phyloP scores from a whole-genome alignment of 2,329 filamentous ascomycete genomes.

The Ustulina deusta region DNA sequence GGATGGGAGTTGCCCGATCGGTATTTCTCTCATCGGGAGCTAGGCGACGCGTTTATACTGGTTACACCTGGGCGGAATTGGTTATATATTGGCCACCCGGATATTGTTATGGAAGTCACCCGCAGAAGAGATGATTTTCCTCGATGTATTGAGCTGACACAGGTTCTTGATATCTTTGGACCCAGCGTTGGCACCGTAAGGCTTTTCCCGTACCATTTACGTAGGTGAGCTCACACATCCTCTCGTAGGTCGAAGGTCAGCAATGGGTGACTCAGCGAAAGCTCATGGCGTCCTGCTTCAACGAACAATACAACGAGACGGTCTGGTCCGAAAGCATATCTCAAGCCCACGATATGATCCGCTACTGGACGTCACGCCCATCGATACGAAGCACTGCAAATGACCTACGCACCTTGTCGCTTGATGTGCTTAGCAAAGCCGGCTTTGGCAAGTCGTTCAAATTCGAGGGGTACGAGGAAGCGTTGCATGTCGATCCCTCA shows the following conservation, averaged over 20 bases:
- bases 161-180: constrained; percentile 35
- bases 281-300: constrained; percentile 43
- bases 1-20: constrained; percentile 48
- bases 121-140: constrained; percentile 36
- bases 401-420: constrained; percentile 43
- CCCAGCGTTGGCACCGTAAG: constrained; percentile 30
- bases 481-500: constrained; percentile 29
- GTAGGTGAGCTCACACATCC: background rate
- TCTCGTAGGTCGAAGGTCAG: constrained; percentile 31
- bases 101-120: constrained; percentile 29
- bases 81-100: constrained; percentile 36
- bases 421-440: constrained; percentile 48
- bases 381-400: constrained; percentile 39
- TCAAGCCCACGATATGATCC: constrained; percentile 43
- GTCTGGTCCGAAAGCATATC: constrained; percentile 45
- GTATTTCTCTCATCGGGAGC: constrained; percentile 43
- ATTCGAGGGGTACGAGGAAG: constrained; percentile 48
- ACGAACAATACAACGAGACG: constrained; percentile 44
- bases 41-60: constrained; percentile 45
- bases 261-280: constrained; percentile 41
- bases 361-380: constrained; percentile 43
- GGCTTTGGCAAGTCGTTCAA: constrained; percentile 50
- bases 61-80: constrained; percentile 38
- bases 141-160: constrained; percentile 18
- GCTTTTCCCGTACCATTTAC: background rate